These are phyloP conservation scores for Aspergillus incahuasiensis DNA, from an alignment of 495 filamentous ascomycete genomes.

Conservation along the genomic window DNA sequence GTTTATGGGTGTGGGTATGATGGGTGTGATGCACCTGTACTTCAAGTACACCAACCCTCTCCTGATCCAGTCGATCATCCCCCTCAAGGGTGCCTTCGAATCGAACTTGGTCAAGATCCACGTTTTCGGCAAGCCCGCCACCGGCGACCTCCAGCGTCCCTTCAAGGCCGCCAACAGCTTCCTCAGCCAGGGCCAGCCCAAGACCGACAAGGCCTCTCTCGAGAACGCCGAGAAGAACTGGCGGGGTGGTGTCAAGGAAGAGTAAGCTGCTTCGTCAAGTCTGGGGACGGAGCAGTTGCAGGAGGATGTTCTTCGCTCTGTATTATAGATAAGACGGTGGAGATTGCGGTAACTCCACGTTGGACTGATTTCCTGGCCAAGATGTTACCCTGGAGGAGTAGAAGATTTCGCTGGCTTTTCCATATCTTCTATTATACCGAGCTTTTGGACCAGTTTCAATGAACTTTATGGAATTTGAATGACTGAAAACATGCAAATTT, in stretches of 20 bases:
- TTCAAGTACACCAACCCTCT: slow-evolving; percentile 99
- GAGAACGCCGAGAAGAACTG: slow-evolving; percentile 82
- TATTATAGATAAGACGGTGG: slow-evolving; percentile 17
- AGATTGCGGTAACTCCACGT: neutral
- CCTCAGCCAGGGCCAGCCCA: slow-evolving; percentile 69
- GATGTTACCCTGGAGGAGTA: slow-evolving; percentile 1
- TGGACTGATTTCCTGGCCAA: slow-evolving; percentile 3
- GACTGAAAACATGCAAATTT: no score
- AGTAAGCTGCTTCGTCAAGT: slow-evolving; percentile 51
- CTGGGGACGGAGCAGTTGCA: neutral
- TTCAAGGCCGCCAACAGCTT: slow-evolving; percentile 85
- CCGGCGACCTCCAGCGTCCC: slow-evolving; percentile 86
- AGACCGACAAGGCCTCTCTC: slow-evolving; percentile 95
- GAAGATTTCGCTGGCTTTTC: neutral
- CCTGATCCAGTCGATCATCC: slow-evolving; percentile 96
- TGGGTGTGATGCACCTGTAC: slow-evolving; percentile 97
- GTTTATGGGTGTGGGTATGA: slow-evolving; percentile 95
- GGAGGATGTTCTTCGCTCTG: slow-evolving; percentile 8
- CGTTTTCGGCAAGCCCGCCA: slow-evolving; percentile 82
- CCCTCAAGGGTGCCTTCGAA: slow-evolving; percentile 91
- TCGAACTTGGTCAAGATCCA: slow-evolving; percentile 94
- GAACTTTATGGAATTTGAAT: no score
- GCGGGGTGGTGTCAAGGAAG: slow-evolving; percentile 84
- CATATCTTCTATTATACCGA: neutral
- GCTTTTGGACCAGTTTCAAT: neutral